These are phyloP conservation scores for Trypanosoma rangeli DNA, from an alignment of 208 protist genomes.

Conservation along the genomic window DNA sequence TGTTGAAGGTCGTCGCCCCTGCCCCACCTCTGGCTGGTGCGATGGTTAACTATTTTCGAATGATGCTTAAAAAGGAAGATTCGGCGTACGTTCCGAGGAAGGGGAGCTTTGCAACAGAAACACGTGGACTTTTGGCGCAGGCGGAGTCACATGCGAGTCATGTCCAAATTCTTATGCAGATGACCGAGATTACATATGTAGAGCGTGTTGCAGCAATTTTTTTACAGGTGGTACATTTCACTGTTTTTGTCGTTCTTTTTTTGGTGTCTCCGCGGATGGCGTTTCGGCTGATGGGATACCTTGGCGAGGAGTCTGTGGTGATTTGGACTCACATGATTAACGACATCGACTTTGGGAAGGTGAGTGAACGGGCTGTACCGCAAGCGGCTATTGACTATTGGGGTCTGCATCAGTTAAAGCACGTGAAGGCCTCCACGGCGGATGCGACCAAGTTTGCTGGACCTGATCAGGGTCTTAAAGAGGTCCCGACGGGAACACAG, in stretches of 20 bases:
- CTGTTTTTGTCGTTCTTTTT: constrained; percentile 53
- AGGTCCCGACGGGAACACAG: neutral
- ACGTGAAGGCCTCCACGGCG: constrained; percentile 26
- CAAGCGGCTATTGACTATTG: constrained; percentile 61
- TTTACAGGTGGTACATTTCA: constrained; percentile 48
- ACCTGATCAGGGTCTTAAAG: constrained; percentile 4
- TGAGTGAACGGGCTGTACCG: constrained; percentile 47
- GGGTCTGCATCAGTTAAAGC: constrained; percentile 46
- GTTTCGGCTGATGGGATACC: constrained; percentile 74
- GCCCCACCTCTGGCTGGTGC: constrained; percentile 51
- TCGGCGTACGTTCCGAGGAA: neutral
- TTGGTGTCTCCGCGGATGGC: constrained; percentile 65
- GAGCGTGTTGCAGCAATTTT: constrained; percentile 58
- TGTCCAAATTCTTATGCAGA: constrained; percentile 51
- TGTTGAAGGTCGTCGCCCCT: constrained; percentile 60
- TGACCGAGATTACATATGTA: constrained; percentile 55
- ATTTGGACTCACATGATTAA: constrained; percentile 89
- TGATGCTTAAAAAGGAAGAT: constrained; percentile 35
- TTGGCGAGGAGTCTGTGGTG: constrained; percentile 76
- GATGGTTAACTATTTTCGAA: constrained; percentile 48
- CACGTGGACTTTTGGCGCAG: constrained; percentile 60
- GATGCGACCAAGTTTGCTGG: neutral
- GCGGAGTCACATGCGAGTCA: constrained; percentile 69
- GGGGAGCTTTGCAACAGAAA: constrained; percentile 12
- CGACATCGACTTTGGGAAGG: constrained; percentile 76